Percentiles rank a stretch among this genome's conserved stretches.
Conservation (phyloP, 176 grass and related monocot species). For the Alopecurus myosuroides region DNA sequence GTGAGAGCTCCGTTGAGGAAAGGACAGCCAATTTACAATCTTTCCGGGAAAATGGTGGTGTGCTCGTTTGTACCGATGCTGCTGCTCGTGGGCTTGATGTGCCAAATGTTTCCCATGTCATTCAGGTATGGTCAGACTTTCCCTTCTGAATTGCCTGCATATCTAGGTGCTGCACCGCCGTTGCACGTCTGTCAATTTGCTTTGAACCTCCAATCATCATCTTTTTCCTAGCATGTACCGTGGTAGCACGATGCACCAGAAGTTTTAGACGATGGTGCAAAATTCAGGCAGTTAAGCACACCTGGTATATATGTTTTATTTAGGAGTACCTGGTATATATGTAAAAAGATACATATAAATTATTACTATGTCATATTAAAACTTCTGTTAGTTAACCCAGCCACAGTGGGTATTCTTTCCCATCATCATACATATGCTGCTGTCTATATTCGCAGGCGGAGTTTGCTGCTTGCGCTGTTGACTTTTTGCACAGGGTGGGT, state of each 20-base stretch:
- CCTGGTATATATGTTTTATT: not conserved
- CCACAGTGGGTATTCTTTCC: not conserved
- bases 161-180: not conserved
- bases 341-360: not conserved
- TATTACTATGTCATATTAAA: not conserved
- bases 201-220: not conserved
- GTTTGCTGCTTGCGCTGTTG: conserved; percentile 91
- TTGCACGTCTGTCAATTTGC: not conserved
- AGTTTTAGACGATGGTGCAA: not conserved
- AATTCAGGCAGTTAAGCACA: not conserved
- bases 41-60: conserved; percentile 71
- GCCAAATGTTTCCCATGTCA: conserved; percentile 82
- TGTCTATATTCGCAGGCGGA: conserved; percentile 52
- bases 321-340: not conserved
- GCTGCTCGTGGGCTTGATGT: conserved; percentile 92
- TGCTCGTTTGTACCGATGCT: conserved; percentile 97
- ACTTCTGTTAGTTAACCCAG: not conserved
- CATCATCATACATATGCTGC: not conserved
- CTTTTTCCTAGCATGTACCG: not conserved
- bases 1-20: conserved; percentile 72
- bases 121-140: conserved; percentile 56
- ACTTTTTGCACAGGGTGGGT: conserved; percentile 96
- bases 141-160: not conserved
- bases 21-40: conserved; percentile 50
- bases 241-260: not conserved